These are phyloP conservation scores for Penicillium psychrofluorescens DNA, from an alignment of 495 filamentous ascomycete genomes.

Conservation along the genomic window DNA sequence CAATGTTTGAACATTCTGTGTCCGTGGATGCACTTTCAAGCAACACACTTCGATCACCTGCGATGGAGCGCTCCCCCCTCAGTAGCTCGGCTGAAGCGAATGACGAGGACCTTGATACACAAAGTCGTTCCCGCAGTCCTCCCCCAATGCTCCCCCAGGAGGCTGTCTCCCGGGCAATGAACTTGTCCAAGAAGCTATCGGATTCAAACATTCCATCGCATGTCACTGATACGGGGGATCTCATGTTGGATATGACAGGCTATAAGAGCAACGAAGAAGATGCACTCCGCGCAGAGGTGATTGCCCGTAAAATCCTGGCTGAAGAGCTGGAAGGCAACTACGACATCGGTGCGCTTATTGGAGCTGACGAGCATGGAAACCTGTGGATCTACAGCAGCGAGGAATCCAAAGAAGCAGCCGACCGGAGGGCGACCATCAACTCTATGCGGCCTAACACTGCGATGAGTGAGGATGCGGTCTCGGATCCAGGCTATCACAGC, in stretches of 20 bases:
- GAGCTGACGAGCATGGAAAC: constrained; percentile 90
- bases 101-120: constrained; percentile 1
- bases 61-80: constrained; percentile 1
- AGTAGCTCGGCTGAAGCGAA: background rate
- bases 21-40: constrained; percentile 42
- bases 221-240: constrained; percentile 85
- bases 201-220: constrained; percentile 87
- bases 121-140: constrained; percentile 57
- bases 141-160: constrained; percentile 67
- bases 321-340: constrained; percentile 93
- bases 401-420: constrained; percentile 79
- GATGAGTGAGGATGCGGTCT: constrained; percentile 72
- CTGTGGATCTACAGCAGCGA: constrained; percentile 98
- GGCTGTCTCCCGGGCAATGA: constrained; percentile 74
- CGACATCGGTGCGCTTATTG: constrained; percentile 92
- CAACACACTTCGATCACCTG: constrained; percentile 4
- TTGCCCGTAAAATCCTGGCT: constrained; percentile 90
- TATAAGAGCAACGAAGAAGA: constrained; percentile 93
- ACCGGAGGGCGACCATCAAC: constrained; percentile 43
- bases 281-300: constrained; percentile 78
- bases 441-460: constrained; percentile 45
- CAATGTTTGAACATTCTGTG: constrained; percentile 42
- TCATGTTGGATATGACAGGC: constrained; percentile 97
- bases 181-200: constrained; percentile 80
- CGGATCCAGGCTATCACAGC: constrained; percentile 91